phyloP scores from a whole-genome alignment of 257 asterid species.

The Capsicum pubescens region DNA sequence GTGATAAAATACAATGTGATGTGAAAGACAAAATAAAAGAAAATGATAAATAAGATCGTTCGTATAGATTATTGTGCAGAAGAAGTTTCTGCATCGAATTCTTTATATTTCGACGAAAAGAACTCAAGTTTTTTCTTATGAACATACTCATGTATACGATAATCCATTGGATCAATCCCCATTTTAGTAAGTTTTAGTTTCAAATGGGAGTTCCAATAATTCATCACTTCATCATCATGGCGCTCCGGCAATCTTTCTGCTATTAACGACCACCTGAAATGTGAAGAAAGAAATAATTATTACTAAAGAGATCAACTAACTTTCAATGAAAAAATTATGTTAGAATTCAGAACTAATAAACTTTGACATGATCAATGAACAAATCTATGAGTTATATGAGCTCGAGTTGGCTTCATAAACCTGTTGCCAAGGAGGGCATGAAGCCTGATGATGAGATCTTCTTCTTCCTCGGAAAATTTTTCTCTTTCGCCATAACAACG shows the following conservation, averaged over 20 bases:
- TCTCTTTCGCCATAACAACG: not conserved
- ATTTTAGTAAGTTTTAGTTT: slow-evolving; percentile 28
- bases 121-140: not conserved
- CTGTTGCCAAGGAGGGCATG: slow-evolving; percentile 8
- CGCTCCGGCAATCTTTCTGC: slow-evolving; percentile 34
- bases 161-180: slow-evolving; percentile 38
- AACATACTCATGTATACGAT: not conserved
- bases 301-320: too few relatives aligned
- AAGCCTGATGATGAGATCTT: not conserved
- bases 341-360: not conserved
- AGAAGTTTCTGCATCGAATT: slow-evolving; percentile 23
- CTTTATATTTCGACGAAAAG: not conserved
- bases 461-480: not conserved
- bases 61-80: not conserved
- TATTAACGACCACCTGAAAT: slow-evolving; percentile 38
- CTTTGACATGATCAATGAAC: not conserved
- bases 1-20: not conserved
- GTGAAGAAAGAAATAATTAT: not conserved
- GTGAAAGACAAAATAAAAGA: not conserved
- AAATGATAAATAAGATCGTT: not conserved
- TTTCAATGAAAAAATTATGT: too few relatives aligned
- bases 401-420: not conserved
- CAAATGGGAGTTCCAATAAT: slow-evolving; percentile 39
- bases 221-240: slow-evolving; percentile 34
- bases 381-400: not conserved